phyloP scores from a whole-genome alignment of 495 filamentous ascomycete genomes.

The Viridothelium virens region DNA sequence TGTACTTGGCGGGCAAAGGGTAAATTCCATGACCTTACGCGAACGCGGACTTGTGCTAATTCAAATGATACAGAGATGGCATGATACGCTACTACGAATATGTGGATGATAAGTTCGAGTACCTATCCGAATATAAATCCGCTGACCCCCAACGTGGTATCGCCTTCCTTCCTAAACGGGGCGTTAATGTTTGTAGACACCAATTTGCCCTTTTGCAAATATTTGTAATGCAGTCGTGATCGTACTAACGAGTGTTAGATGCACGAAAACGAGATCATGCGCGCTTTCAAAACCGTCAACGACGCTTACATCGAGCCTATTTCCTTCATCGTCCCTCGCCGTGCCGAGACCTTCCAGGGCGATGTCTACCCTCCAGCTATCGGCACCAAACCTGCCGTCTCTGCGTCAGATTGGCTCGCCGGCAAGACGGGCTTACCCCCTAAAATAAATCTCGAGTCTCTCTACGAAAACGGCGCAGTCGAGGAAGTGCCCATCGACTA shows the following conservation, averaged over 20 bases:
- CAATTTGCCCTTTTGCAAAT: neutral
- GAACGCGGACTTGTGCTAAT: constrained; percentile 12
- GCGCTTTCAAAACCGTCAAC: constrained; percentile 93
- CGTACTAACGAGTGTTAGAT: constrained; percentile 42
- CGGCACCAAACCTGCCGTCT: constrained; percentile 71
- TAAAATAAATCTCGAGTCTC: constrained; percentile 85
- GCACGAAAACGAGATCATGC: constrained; percentile 93
- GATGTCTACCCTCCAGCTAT: constrained; percentile 87
- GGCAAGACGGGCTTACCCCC: constrained; percentile 77
- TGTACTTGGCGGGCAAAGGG: constrained; percentile 96
- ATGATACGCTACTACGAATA: constrained; percentile 99
- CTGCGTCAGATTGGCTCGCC: constrained; percentile 71
- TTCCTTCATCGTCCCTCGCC: constrained; percentile 91
- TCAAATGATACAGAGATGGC: constrained; percentile 58
- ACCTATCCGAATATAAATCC: constrained; percentile 91
- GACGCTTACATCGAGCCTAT: constrained; percentile 92
- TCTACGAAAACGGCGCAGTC: constrained; percentile 76
- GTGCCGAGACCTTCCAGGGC: constrained; percentile 94
- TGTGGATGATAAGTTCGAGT: constrained; percentile 95
- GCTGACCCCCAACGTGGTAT: constrained; percentile 87
- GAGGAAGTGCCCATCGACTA: constrained; percentile 65
- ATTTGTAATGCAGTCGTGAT: neutral
- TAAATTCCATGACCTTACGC: constrained; percentile 40
- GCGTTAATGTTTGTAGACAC: constrained; percentile 61
- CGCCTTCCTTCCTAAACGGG: constrained; percentile 90